Evolutionary conservation across 495 filamentous ascomycete genomes (phyloP), one percentile per base, ranked within the genome.

Genomic region (Aspergillus conjunctus): DNA sequence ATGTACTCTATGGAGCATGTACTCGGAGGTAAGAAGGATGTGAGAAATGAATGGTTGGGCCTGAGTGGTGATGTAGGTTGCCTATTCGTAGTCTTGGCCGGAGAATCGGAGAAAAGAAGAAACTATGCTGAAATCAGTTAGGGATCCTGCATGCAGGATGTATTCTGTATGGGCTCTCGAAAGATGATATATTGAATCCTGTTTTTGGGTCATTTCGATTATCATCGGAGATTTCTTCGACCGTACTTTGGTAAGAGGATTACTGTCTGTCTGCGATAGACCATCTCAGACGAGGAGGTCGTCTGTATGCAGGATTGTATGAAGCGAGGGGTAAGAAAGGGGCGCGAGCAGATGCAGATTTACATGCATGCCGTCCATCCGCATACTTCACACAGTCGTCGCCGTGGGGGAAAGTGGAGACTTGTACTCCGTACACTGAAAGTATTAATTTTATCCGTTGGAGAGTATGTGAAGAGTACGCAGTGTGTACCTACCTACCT

Each of bases 321-420:
- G 44, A 48, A 48, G 20, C 15, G 44, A 48, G 44, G 44, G 11
- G n/a, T 7, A 10, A 48, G 44, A 17, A 48, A 21, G 15, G 18
- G 44, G 44, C 10, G 7, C 1, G 44, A 48, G 15, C 20, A 18
- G 44, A 48, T 48, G 44, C n/a, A 20, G 44, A 17, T 48, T 22
- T 48, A 48, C 44, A 48, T 48, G 44, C 44, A 48, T 48, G 44
- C 44, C 44, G 44, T 22, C 44, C 44, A 48, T 21, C 44, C 44
- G 10, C 44, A 48, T 48, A 48, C 37, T n/a, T 41, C 4, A 11
- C 15, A 8, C 5, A 8, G 37, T n/a, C 11, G 44, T 21, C 44
- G 44, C 20, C 18, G 44, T 48, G 44, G 44, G 44, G 44, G 44
- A 17, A 41, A 41, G 44, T 48, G 44, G 44, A 22, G 44, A 48